Percentiles rank a stretch among this genome's conserved stretches.
Evolutionary conservation across 768 basidiomycete species (phyloP).

Genomic region (Trametes gibbosa): DNA sequence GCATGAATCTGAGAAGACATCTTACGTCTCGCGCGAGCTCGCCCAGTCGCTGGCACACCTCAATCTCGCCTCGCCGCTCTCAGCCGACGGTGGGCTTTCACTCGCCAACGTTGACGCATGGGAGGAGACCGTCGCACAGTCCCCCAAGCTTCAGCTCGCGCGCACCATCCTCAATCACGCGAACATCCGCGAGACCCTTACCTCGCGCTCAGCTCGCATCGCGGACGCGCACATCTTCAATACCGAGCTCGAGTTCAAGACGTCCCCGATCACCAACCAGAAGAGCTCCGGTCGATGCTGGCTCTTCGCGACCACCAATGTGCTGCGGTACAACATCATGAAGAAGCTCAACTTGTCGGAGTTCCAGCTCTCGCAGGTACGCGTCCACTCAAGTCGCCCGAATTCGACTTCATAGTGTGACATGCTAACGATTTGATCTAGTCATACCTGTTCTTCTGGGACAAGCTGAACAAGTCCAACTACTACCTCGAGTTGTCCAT

Average conservation of each 20-base stretch:
- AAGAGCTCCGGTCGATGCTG: slow-evolving; percentile 90
- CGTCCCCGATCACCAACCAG: slow-evolving; percentile 83
- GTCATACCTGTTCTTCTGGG: slow-evolving; percentile 94
- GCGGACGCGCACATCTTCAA: slow-evolving; percentile 82
- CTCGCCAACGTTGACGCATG: slow-evolving; percentile 58
- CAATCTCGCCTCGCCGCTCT: slow-evolving; percentile 34
- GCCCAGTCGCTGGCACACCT: slow-evolving; percentile 13
- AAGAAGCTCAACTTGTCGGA: slow-evolving; percentile 82
- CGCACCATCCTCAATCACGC: slow-evolving; percentile 72
- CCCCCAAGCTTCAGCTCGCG: slow-evolving; percentile 69
- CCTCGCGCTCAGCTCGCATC: slow-evolving; percentile 59
- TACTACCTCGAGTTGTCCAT: slow-evolving; percentile 90
- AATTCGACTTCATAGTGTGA: not conserved
- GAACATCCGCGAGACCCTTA: slow-evolving; percentile 60
- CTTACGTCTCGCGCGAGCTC: slow-evolving; percentile 14
- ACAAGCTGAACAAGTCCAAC: slow-evolving; percentile 92
- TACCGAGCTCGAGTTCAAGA: slow-evolving; percentile 73
- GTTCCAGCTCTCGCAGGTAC: slow-evolving; percentile 87
- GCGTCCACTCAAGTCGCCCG: slow-evolving; percentile 11
- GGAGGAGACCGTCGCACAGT: slow-evolving; percentile 53
- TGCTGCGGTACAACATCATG: slow-evolving; percentile 80
- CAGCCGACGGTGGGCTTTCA: slow-evolving; percentile 61
- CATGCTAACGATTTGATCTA: slow-evolving; percentile 26
- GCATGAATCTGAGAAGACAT: slow-evolving; percentile 19
- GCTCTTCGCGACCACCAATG: slow-evolving; percentile 91